Evolutionary conservation across 192 early-diverging fungal genomes (phyloP).

Genomic region (Oehlia diaphana): DNA sequence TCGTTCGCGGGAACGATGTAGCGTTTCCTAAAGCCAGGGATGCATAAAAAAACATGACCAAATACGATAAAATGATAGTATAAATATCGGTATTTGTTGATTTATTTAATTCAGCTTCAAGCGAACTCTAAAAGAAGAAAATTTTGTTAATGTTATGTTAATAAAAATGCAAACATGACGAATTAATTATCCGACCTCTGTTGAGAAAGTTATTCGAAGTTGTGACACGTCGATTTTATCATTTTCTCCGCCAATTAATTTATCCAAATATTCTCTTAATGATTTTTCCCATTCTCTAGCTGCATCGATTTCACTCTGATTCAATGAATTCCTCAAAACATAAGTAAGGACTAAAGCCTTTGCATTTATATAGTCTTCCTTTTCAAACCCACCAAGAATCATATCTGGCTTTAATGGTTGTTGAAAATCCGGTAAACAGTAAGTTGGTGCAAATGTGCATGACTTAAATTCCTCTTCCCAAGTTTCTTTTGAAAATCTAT

Average conservation of each 20-base stretch:
- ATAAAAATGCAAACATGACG: neutral
- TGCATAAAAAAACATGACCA: slow-evolving; percentile 67
- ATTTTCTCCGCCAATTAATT: slow-evolving; percentile 33
- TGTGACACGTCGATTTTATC: slow-evolving; percentile 31
- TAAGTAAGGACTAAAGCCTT: slow-evolving; percentile 61
- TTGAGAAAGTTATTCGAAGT: slow-evolving; percentile 56
- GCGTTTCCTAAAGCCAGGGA: slow-evolving; percentile 58
- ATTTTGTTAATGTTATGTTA: neutral
- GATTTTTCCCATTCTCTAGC: slow-evolving; percentile 59
- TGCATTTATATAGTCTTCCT: slow-evolving; percentile 41
- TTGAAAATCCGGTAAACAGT: slow-evolving; percentile 62
- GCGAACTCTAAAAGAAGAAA: slow-evolving; percentile 40
- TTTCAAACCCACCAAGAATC: slow-evolving; percentile 53
- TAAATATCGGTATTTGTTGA: slow-evolving; percentile 60
- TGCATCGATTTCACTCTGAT: slow-evolving; percentile 35
- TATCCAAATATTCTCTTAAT: slow-evolving; percentile 40
- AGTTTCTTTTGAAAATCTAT: slow-evolving; percentile 40
- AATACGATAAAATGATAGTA: slow-evolving; percentile 57
- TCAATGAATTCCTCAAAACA: slow-evolving; percentile 57
- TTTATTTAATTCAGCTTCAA: slow-evolving; percentile 61
- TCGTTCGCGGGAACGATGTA: slow-evolving; percentile 39
- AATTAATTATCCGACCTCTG: slow-evolving; percentile 44
- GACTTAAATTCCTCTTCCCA: slow-evolving; percentile 48
- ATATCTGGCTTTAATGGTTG: slow-evolving; percentile 64
- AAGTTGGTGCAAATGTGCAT: slow-evolving; percentile 48